These are phyloP conservation scores for Dendrocalamus latiflorus DNA, from an alignment of 202 grass and related monocot species.

Conservation along the genomic window DNA sequence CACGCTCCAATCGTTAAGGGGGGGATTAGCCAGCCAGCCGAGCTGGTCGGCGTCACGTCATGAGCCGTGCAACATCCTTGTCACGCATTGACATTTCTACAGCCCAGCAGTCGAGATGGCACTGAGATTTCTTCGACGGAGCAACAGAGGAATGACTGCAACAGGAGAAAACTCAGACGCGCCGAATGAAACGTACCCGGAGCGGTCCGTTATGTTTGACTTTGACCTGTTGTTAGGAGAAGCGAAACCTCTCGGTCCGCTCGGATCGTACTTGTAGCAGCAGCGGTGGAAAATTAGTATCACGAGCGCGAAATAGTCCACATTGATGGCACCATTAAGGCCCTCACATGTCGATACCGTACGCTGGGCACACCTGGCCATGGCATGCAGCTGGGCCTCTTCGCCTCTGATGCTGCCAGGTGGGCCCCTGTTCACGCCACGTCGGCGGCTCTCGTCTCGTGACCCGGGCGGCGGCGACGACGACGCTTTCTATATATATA, in stretches of 20 bases:
- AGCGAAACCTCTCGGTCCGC: too few species aligned
- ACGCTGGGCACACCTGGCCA: not conserved
- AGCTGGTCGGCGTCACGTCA: not conserved
- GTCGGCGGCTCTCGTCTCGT: not conserved
- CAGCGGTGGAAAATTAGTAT: not conserved
- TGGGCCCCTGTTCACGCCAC: not conserved
- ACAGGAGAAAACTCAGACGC: too few species aligned
- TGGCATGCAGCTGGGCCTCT: not conserved
- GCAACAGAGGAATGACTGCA: too few species aligned
- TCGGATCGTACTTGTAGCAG: not conserved
- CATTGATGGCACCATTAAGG: slow-evolving; percentile 30
- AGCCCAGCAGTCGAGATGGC: too few species aligned
- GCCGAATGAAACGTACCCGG: too few species aligned
- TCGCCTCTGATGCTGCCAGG: not conserved
- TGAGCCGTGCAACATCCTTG: not conserved
- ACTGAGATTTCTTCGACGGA: too few species aligned
- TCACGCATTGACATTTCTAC: not conserved
- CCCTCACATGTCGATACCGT: slow-evolving; percentile 33
- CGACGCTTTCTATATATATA: slow-evolving; percentile 14
- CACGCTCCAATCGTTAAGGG: not conserved
- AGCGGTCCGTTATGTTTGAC: too few species aligned
- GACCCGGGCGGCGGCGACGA: not conserved
- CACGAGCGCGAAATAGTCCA: not conserved
- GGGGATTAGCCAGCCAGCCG: not conserved
- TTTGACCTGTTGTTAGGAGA: too few species aligned